Evolutionary conservation across 2,329 filamentous ascomycete species (phyloP), one percentile per base, ranked within the genome.

Genomic region (Talaromyces atroroseus): DNA sequence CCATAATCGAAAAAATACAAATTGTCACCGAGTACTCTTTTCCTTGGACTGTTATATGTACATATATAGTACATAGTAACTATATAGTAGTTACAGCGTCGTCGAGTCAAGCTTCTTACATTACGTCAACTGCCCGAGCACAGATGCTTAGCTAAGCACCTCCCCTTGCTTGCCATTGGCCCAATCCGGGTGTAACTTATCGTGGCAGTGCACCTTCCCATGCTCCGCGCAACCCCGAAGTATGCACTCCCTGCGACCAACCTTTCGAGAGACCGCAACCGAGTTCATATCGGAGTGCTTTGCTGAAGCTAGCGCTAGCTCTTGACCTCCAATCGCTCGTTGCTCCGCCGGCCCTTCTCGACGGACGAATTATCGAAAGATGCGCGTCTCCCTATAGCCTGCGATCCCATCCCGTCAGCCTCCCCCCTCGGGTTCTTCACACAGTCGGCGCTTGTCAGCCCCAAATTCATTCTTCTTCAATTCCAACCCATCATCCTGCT

Each of bases 301-400:
- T 44, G 4, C 18, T 23, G 40, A 44, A 2, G 5, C 40, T 20
- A 40, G 12, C 36, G 36, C n/a, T 2, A 2, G 6, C 16, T 20
- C 47, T 34, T 18, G 47, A 14, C 26, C 14, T 6, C 12, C 47
- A 21, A 34, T 34, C 47, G 47, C 48, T 24, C 18, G 48, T 36
- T 18, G 26, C 29, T 42, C 38, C 40, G 18, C 18, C 40, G 20
- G 18, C 18, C 18, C 40, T 23, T 44, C 36, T 18, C 40, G 16
- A 42, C 38, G 16, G 38, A 42, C 50, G 40, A 52, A 52, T 52
- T 24, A 38, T 47, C 42, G 40, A 29, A 53, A 44, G 21, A 53
- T 53, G 51, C 51, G 51, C 51, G 42, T 26, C 18, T 47, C 29
- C 50, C 24, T 24, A 52, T 45, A 26, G 50, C 23, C 26, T 24